phyloP scores from a whole-genome alignment of 2,329 filamentous ascomycete species.

The Trichoderma arundinaceum region DNA sequence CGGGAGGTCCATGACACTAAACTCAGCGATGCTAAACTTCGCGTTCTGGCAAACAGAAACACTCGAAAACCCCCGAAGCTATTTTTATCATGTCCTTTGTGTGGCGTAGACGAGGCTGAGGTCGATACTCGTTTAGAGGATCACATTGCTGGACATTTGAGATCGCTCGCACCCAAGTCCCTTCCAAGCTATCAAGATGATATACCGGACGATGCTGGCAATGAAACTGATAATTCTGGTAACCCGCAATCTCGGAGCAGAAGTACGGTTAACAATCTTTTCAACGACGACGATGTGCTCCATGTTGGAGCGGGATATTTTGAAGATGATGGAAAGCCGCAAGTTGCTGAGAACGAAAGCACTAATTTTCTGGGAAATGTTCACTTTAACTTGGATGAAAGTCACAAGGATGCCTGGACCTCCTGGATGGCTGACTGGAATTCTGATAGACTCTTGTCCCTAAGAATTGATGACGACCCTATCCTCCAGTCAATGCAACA shows the following conservation, averaged over 20 bases:
- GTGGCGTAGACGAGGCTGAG: background rate
- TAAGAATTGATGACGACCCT: no score
- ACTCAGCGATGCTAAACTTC: no score
- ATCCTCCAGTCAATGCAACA: no score
- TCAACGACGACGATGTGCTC: background rate
- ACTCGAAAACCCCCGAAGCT: background rate
- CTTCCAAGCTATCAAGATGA: background rate
- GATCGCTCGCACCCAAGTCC: background rate
- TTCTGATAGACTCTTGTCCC: no score
- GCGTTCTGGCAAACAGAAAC: no score
- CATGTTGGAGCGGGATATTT: background rate
- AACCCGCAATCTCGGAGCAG: background rate
- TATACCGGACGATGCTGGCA: background rate
- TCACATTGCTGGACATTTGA: background rate
- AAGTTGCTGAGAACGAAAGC: no score
- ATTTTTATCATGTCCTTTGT: background rate
- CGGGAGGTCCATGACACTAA: no score
- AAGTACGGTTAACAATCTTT: background rate
- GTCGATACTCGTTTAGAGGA: background rate
- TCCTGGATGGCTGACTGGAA: no score
- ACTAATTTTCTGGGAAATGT: no score
- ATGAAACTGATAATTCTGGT: background rate
- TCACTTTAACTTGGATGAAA: no score
- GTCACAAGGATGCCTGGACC: no score
- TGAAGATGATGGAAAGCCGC: no score